phyloP scores from a whole-genome alignment of 306 rosid genomes.

The Glycyrrhiza uralensis region DNA sequence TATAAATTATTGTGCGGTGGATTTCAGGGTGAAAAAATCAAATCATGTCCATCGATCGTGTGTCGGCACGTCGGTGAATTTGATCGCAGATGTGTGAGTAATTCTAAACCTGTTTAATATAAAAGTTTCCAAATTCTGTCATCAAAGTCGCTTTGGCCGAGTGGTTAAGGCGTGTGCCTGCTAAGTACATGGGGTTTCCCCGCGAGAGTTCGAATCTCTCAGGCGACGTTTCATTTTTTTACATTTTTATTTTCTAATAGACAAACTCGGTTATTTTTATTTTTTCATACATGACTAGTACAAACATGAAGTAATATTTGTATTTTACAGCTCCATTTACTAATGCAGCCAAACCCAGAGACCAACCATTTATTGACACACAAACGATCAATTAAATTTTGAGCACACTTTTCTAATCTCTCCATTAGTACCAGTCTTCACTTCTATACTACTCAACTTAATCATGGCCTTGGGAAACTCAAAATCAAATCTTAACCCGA shows the following conservation, averaged over 20 bases:
- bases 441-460: constrained; percentile 67
- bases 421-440: constrained; percentile 59
- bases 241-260: not conserved
- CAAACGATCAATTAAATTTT: constrained; percentile 44
- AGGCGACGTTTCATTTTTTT: constrained; percentile 44
- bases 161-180: constrained; percentile 97
- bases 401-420: constrained; percentile 69
- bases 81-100: too few relatives aligned
- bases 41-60: too few relatives aligned
- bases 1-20: too few relatives aligned
- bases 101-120: too few relatives aligned
- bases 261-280: not conserved
- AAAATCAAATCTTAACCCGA: constrained; percentile 56
- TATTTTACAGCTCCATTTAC: not conserved
- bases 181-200: constrained; percentile 89
- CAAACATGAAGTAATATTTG: not conserved
- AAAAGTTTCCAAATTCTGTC: rapidly evolving
- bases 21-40: too few relatives aligned
- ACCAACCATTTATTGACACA: not conserved
- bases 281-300: not conserved
- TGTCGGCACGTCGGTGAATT: too few relatives aligned
- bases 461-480: constrained; percentile 78
- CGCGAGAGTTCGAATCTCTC: constrained; percentile 89
- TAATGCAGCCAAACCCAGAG: not conserved
- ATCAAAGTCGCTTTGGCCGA: constrained; percentile 74